A percentile compares a stretch with the other conserved stretches of the same genome.
phyloP scores from a whole-genome alignment of 2,329 filamentous ascomycete genomes.

The Colletotrichum echinochloae region DNA sequence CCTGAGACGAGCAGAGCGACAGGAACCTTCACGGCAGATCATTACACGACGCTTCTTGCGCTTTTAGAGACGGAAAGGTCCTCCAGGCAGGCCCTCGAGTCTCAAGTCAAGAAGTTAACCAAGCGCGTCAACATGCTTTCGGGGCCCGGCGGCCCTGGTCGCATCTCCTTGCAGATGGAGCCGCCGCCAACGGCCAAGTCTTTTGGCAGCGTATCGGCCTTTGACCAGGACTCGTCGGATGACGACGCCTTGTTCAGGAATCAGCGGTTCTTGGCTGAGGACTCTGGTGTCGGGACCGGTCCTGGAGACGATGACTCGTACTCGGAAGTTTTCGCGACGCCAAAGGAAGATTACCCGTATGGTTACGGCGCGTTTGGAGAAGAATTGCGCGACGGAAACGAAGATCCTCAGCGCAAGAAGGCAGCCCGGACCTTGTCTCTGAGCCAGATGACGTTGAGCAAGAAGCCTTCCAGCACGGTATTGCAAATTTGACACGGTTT shows the following conservation, averaged over 20 bases:
- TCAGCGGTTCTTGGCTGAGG: slow-evolving; percentile 44
- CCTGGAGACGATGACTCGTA: slow-evolving; percentile 56
- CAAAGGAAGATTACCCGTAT: slow-evolving; percentile 57
- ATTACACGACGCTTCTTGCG: slow-evolving; percentile 62
- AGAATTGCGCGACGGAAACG: slow-evolving; percentile 54
- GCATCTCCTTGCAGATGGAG: slow-evolving; percentile 44
- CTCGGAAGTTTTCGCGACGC: slow-evolving; percentile 65
- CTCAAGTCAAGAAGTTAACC: slow-evolving; percentile 65
- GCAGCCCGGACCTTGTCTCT: slow-evolving; percentile 74
- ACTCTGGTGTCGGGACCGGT: slow-evolving; percentile 51
- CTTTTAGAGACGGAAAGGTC: slow-evolving; percentile 69
- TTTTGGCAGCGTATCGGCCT: slow-evolving; percentile 53
- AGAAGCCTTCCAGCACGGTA: slow-evolving; percentile 43
- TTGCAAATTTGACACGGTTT: slow-evolving; percentile 20
- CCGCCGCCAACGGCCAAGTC: slow-evolving; percentile 53
- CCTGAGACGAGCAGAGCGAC: slow-evolving; percentile 44
- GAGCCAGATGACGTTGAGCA: slow-evolving; percentile 67
- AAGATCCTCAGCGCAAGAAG: slow-evolving; percentile 58
- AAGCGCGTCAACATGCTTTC: slow-evolving; percentile 62
- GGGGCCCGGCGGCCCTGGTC: slow-evolving; percentile 29
- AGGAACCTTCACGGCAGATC: slow-evolving; percentile 54
- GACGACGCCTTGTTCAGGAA: slow-evolving; percentile 43
- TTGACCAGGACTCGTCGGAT: slow-evolving; percentile 58
- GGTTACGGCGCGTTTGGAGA: slow-evolving; percentile 55
- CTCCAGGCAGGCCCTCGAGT: slow-evolving; percentile 66